Evolutionary conservation across 2,329 filamentous ascomycete species (phyloP), one percentile per base, ranked within the genome.

Genomic region (Aspergillus udagawae): DNA sequence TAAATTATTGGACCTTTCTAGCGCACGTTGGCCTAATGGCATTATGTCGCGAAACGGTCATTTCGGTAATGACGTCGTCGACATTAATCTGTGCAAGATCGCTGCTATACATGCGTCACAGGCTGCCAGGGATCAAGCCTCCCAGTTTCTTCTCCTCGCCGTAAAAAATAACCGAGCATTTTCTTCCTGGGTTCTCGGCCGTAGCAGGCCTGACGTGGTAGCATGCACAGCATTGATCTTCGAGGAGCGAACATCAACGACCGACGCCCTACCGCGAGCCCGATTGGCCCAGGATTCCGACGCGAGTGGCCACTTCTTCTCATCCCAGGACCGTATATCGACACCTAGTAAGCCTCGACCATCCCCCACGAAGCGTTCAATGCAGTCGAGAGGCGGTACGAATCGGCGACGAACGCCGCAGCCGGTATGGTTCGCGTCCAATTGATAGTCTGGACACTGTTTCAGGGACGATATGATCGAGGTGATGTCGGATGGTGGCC

Each of bases 351-450:
- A 54, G 10, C 67, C 72, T 42, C 68, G 61, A 17, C 65, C 59
- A 51, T 74, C 70, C 25, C 66, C 64, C 3, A 73, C 62, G 55
- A 74, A 75, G 21, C 68, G 67, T 53, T 75, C 71, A 38, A 77
- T 69, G 23, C 67, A 70, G 41, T 76, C 73, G 4, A 79, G 62
- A 2, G 73, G 62, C 3, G 74, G 72, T 8, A 76, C 64, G 8
- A 79, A 63, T 7, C 75, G 71, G 27, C 74, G 75, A 21, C 75
- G 65, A 14, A 77, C 67, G 3, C 76, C 76, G 56, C 77, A 79
- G 35, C 74, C 73, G 2, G 65, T 64, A 52, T 79, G 77, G 53
- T 73, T 72, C 1, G 62, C 55, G 57, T 78, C 76, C 38, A 79
- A 71, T 55, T 78, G 73, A 58, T 78, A 78, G 35, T 75, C 73